These are phyloP conservation scores for Citrus medica DNA, from an alignment of 345 rosid species.

Conservation along the genomic window DNA sequence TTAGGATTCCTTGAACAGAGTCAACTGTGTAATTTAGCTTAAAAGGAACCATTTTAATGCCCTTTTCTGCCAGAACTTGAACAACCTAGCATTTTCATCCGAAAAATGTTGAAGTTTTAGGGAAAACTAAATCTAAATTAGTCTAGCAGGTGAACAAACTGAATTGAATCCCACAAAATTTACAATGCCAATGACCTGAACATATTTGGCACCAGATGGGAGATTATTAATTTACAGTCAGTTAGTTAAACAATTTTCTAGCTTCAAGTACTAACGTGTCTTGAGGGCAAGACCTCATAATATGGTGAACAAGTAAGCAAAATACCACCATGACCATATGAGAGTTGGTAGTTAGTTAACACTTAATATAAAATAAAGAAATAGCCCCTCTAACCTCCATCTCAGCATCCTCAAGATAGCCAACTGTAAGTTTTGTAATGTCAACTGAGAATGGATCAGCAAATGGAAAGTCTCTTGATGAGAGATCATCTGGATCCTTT, in stretches of 20 bases:
- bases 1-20: slow-evolving; percentile 76
- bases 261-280: no score
- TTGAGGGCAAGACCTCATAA: no score
- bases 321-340: no score
- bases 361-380: neutral
- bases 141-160: neutral
- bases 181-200: neutral
- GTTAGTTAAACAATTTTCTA: neutral
- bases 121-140: neutral
- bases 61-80: slow-evolving; percentile 63
- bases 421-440: slow-evolving; percentile 72
- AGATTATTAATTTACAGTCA: neutral
- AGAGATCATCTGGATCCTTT: slow-evolving; percentile 72
- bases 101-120: neutral
- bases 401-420: slow-evolving; percentile 83
- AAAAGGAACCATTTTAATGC: slow-evolving; percentile 80
- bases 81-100: slow-evolving; percentile 47
- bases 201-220: neutral
- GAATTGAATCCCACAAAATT: neutral
- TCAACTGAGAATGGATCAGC: slow-evolving; percentile 73
- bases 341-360: no score
- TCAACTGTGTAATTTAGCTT: slow-evolving; percentile 67
- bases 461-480: slow-evolving; percentile 67
- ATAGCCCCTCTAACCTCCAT: slow-evolving; percentile 57
- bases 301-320: no score